Evolutionary conservation across 352 stramenopile species (phyloP), one percentile per base, ranked within the genome.

Genomic region (Pythium rishiriense): DNA sequence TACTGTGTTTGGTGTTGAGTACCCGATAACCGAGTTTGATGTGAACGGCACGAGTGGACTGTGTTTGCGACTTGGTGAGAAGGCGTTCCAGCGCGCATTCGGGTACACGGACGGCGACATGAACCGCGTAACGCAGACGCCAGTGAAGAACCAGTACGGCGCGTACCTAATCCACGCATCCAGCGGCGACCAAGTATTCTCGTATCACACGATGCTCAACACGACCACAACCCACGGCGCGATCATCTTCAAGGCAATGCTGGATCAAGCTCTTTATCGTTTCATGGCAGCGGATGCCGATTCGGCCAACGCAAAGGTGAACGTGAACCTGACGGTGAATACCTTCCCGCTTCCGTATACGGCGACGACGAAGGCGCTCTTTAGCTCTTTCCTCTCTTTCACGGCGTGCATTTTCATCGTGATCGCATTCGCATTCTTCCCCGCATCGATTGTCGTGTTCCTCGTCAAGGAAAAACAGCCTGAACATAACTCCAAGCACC

Each of bases 381-480:
- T 89, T 50, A 76, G 76, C 43, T 83, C 81, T 14, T 85, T 82
- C 45, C 52, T 88, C 22, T 85, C 72, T 22, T 69, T 98, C 1
- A 74, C 94, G 8, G 88, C 90, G 7, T 73, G 83, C 9, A 85
- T 94, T 25, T 88, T 98, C 45, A 81, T 98, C 51, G 73, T 98
- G 21, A 86, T 98, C 19, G 92, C 90, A 4, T 96, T 98, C 62
- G 93, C 93, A 28, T 98, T 98, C 65, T 85, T 98, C 35, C 92
- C 93, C 0, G 93, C 90, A 4, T 86, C 88, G 3, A 96, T 97
- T 56, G 97, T 96, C 65, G 92, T 93, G 19, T 99, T 98, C 75
- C 76, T 99, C 22, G 96, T 99, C 39, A 93, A 97, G 46, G 97
- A 99, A 64, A 92, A 92, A 63, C 88, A 98, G 52, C 83, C 81